These are phyloP conservation scores for Crithidia expoeki DNA, from an alignment of 208 protist species.

Conservation along the genomic window DNA sequence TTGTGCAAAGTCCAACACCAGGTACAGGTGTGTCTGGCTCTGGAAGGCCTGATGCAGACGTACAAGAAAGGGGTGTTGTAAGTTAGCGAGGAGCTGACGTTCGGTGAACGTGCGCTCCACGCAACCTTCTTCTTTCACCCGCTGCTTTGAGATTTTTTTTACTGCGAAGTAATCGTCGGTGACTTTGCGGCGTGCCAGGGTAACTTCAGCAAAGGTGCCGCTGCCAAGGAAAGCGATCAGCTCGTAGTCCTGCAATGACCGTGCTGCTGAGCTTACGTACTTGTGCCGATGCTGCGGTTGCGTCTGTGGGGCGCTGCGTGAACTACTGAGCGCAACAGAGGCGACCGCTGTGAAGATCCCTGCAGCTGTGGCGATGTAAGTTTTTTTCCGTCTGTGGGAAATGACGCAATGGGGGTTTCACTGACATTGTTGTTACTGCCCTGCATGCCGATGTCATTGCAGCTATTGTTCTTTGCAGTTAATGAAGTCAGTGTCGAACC, in stretches of 20 bases:
- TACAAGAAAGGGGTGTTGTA: constrained; percentile 86
- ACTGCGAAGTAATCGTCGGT: constrained; percentile 78
- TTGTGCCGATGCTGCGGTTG: constrained; percentile 2
- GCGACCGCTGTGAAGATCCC: not conserved
- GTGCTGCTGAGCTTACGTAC: constrained; percentile 68
- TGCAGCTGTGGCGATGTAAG: not conserved
- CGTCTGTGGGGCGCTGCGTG: not conserved
- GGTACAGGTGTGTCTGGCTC: constrained; percentile 80
- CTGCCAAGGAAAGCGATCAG: constrained; percentile 84
- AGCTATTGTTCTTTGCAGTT: not conserved
- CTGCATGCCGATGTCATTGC: not conserved
- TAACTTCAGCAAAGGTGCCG: constrained; percentile 89
- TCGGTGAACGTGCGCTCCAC: constrained; percentile 88
- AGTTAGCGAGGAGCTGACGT: constrained; percentile 74
- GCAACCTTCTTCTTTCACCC: constrained; percentile 79
- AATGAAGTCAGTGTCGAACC: not conserved
- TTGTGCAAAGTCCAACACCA: constrained; percentile 86
- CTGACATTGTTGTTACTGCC: not conserved
- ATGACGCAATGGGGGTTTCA: not conserved
- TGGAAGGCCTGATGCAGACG: constrained; percentile 84
- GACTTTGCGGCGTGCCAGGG: constrained; percentile 71
- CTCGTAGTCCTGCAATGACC: constrained; percentile 85
- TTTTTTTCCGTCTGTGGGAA: not conserved
- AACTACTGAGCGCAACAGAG: not conserved
- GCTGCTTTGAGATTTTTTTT: constrained; percentile 89